These are phyloP conservation scores for Ophiostoma novo-ulmi DNA, from an alignment of 2,329 filamentous ascomycete species.

Conservation along the genomic window DNA sequence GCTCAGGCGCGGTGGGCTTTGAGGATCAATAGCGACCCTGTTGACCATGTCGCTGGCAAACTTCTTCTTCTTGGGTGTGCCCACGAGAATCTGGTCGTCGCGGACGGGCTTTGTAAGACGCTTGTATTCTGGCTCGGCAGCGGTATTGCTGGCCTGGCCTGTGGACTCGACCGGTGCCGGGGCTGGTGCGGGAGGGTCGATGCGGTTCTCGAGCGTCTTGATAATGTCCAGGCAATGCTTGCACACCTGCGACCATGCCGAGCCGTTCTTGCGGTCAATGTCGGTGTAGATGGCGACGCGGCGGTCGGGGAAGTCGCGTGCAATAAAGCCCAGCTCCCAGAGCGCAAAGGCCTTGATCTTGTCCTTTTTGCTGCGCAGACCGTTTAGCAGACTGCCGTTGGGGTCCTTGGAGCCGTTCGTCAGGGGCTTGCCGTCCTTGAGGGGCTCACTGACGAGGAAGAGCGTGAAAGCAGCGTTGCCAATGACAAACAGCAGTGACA, in stretches of 20 bases:
- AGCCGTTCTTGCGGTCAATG: conserved; percentile 73
- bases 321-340: conserved; percentile 83
- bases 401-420: conserved; percentile 83
- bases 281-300: conserved; percentile 80
- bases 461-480: conserved; percentile 72
- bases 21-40: conserved; percentile 44
- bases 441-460: conserved; percentile 73
- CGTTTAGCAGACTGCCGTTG: conserved; percentile 81
- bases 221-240: conserved; percentile 64
- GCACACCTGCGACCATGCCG: conserved; percentile 77
- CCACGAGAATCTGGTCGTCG: conserved; percentile 44
- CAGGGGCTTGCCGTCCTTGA: conserved; percentile 79
- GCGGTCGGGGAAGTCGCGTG: conserved; percentile 66
- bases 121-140: conserved; percentile 31
- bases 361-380: conserved; percentile 76
- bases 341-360: conserved; percentile 77
- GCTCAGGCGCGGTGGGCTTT: conserved; percentile 46
- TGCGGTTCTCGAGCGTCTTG: conserved; percentile 59
- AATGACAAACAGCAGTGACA: conserved; percentile 70
- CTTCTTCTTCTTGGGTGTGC: conserved; percentile 33
- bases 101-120: conserved; percentile 40
- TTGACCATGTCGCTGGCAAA: conserved; percentile 41
- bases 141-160: conserved; percentile 23
- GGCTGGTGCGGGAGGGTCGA: conserved; percentile 45
- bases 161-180: conserved; percentile 30